Evolutionary conservation across 495 filamentous ascomycete genomes (phyloP), one percentile per base, ranked within the genome.

Genomic region (Hypoxylon lienhwacheense): DNA sequence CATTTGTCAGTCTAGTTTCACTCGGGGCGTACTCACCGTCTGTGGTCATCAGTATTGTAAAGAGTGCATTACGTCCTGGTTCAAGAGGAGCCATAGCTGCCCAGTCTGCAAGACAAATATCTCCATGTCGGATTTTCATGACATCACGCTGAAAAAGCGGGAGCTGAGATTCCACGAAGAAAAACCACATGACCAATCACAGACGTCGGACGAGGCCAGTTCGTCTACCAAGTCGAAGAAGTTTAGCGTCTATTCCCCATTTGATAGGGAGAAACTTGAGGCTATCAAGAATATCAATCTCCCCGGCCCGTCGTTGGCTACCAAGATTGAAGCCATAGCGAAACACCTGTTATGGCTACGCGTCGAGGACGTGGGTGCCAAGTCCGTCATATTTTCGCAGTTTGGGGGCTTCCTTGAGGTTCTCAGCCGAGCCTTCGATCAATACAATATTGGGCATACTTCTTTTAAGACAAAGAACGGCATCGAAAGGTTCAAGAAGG

Each of bases 31-130:
- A 21, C 74, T 98, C 61, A 97, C 92, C 1, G 78, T 86, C 2
- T 98, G 92, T 68, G 92, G 92, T 0, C 92, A 98, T 62, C 82
- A 86, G 48, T 97, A 88, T 61, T 97, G 92, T 71, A 87, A 85
- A 47, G 87, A 88, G 24, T 98, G 93, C 68, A 82, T 97, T 21
- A 71, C 73, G 3, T 46, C 81, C 6, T 98, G 93, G 92, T 87
- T 85, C 71, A 70, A 70, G 43, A 71, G 75, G 41, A 63, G 85
- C 46, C 75, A 66, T 11, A 87, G 73, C 39, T 95, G 89, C 56
- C 89, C 89, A 0, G 75, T 87, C 2, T 97, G 92, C 77, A 95
- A 92, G 53, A 76, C 73, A 36, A 70, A 75, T 0, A 70, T 97
- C 6, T 74, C 72, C 17, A 47, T 62, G 1, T 73, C 69, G 2